Conservation (phyloP, 2,329 filamentous ascomycete genomes). For the Epichloe sp. region DNA sequence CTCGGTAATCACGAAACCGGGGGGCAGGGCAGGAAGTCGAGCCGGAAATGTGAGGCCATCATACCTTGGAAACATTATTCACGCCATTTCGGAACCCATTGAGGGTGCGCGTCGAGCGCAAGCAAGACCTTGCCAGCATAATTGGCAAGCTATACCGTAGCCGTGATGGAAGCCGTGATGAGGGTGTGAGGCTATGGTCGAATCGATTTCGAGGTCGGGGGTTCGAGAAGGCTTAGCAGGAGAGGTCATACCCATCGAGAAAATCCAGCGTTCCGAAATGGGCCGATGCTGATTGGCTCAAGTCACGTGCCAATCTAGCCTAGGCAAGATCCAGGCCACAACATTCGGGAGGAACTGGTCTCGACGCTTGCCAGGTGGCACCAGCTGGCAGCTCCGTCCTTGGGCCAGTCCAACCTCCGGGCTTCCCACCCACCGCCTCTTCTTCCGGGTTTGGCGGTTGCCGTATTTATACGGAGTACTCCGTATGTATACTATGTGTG, state of each 20-base stretch:
- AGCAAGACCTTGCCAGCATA: slow-evolving; percentile 88
- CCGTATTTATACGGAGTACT: too few relatives aligned
- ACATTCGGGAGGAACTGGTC: background rate
- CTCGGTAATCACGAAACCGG: slow-evolving; percentile 12
- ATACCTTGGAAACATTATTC: slow-evolving; percentile 61
- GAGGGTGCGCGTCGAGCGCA: slow-evolving; percentile 80
- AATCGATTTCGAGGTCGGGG: slow-evolving; percentile 24
- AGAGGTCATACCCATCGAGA: slow-evolving; percentile 23
- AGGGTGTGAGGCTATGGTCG: slow-evolving; percentile 20
- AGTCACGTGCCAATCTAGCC: slow-evolving; percentile 21
- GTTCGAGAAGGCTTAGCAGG: slow-evolving; percentile 25
- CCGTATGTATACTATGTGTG: background rate
- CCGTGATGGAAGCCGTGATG: slow-evolving; percentile 24
- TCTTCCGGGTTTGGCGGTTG: background rate
- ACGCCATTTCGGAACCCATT: slow-evolving; percentile 63
- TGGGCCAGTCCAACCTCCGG: background rate
- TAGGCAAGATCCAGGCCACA: slow-evolving; percentile 4
- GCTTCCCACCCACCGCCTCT: background rate
- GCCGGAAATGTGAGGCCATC: slow-evolving; percentile 23
- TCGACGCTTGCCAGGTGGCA: background rate
- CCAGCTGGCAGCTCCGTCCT: background rate
- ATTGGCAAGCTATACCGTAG: slow-evolving; percentile 35
- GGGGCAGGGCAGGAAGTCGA: background rate
- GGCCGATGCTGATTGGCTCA: slow-evolving; percentile 27
- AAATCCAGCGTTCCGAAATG: slow-evolving; percentile 32